phyloP scores from a whole-genome alignment of 768 basidiomycete species.

The Polyporus arcularius region DNA sequence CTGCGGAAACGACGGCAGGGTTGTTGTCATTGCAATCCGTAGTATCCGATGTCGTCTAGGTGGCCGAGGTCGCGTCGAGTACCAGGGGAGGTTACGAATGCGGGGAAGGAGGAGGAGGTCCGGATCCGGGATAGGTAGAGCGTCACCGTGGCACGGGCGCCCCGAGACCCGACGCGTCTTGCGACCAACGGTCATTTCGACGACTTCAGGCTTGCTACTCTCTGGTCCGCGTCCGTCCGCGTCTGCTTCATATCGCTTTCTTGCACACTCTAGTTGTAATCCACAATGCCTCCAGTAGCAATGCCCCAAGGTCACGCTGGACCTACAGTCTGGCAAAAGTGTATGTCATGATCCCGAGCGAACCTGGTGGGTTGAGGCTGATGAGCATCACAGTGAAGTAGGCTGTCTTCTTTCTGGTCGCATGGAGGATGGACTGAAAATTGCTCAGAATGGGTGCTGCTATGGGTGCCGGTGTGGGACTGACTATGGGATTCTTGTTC shows the following conservation, averaged over 20 bases:
- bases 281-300: conserved; percentile 26
- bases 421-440: neutral
- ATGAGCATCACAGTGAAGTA: conserved; percentile 29
- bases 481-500: conserved; percentile 97
- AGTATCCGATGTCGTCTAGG: conserved; percentile 11
- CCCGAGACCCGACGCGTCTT: conserved; percentile 9
- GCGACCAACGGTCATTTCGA: neutral
- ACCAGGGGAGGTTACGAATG: neutral
- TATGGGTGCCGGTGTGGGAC: conserved; percentile 91
- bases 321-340: conserved; percentile 75
- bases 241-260: neutral
- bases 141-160: neutral
- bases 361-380: too few species aligned
- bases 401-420: neutral
- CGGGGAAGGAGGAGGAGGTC: conserved; percentile 1
- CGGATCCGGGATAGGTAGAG: conserved; percentile 1
- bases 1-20: conserved; percentile 56
- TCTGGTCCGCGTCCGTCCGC: neutral
- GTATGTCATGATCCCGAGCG: conserved; percentile 42
- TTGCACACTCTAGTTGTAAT: conserved; percentile 1
- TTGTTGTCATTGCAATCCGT: conserved; percentile 20
- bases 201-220: conserved; percentile 8
- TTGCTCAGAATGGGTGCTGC: conserved; percentile 79
- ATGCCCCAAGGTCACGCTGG: conserved; percentile 44
- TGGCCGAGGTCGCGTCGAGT: neutral